Conservation (phyloP, 176 grass and related monocot species). For the Areca catechu region DNA sequence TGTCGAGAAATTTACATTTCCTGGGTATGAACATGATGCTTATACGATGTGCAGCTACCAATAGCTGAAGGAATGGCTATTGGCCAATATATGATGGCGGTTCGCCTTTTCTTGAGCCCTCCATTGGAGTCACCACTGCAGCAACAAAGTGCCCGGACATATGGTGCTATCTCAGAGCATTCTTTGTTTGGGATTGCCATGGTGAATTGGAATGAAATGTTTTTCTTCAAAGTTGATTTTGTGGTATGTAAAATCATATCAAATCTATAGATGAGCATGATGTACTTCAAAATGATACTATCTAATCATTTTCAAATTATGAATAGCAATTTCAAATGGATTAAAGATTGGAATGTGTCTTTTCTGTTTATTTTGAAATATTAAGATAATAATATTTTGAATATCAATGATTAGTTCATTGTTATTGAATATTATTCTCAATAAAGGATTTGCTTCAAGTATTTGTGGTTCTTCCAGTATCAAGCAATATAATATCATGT, state of each 20-base stretch:
- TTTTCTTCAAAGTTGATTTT: slow-evolving; percentile 78
- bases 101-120: slow-evolving; percentile 48
- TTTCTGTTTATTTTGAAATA: too few species aligned
- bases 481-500: too few species aligned
- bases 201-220: slow-evolving; percentile 85
- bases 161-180: slow-evolving; percentile 38
- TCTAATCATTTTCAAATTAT: too few species aligned
- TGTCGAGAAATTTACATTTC: background rate
- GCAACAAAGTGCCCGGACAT: slow-evolving; percentile 85
- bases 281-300: too few species aligned
- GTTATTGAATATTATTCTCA: too few species aligned
- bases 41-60: slow-evolving; percentile 38
- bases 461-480: too few species aligned
- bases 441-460: too few species aligned
- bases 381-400: too few species aligned
- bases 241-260: slow-evolving; percentile 35
- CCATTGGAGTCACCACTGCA: slow-evolving; percentile 33
- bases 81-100: slow-evolving; percentile 55
- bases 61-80: slow-evolving; percentile 37
- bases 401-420: too few species aligned
- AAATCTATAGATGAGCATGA: too few species aligned
- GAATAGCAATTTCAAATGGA: too few species aligned
- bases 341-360: too few species aligned
- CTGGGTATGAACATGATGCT: slow-evolving; percentile 13
- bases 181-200: slow-evolving; percentile 34